Percentiles rank a stretch among this genome's conserved stretches.
These are phyloP conservation scores for Trypanosomatidae sp. DNA, from an alignment of 208 protist genomes.

Conservation along the genomic window DNA sequence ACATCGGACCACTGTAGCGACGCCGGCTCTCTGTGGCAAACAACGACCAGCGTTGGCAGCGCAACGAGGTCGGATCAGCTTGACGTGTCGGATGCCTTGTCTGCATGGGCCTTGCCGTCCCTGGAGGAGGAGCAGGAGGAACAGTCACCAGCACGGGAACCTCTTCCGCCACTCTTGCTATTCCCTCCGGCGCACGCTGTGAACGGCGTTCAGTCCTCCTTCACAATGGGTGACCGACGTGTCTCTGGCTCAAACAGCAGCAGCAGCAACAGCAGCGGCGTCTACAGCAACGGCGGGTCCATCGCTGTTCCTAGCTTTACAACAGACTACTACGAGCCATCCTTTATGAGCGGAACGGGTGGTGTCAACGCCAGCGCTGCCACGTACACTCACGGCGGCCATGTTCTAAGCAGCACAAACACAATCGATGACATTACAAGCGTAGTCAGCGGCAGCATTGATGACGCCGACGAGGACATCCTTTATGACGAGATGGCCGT, in stretches of 20 bases:
- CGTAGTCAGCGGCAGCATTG: background rate
- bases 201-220: background rate
- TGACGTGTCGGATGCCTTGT: conserved; percentile 7
- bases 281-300: conserved; percentile 2
- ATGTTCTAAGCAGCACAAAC: background rate
- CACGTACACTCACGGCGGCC: background rate
- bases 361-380: background rate
- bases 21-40: conserved; percentile 15
- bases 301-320: background rate
- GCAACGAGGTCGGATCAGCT: conserved; percentile 16
- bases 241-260: background rate
- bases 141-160: background rate
- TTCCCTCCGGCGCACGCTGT: background rate
- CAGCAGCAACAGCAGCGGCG: conserved; percentile 8
- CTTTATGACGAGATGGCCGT: conserved; percentile 29
- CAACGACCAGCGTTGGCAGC: conserved; percentile 6
- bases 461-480: background rate
- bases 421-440: background rate
- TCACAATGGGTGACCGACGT: conserved; percentile 6
- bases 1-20: conserved; percentile 9
- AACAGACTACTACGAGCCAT: conserved; percentile 1
- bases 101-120: conserved; percentile 4
- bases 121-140: background rate
- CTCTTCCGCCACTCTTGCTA: background rate
- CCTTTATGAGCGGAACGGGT: background rate